Base-by-base conservation (phyloP, 2,329 filamentous ascomycete genomes). In the Fusarium drepaniforme region DNA sequence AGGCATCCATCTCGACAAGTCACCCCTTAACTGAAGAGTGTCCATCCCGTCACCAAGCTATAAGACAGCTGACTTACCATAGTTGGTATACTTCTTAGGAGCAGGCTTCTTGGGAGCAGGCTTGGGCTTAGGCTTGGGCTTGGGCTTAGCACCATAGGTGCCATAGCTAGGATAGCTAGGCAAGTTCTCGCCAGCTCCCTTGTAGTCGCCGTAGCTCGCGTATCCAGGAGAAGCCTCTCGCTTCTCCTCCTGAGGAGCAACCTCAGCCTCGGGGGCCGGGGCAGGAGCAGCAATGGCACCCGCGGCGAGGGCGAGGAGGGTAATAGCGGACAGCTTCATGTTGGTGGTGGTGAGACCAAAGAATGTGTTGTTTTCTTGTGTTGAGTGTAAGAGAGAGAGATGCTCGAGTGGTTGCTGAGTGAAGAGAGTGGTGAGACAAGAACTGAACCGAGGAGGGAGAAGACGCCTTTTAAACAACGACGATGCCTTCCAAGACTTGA, bases 261-360 rank as follows among this genome's bases (percentile, higher is more conserved):
- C 66, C 9, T 75, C 71, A 13, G 79, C 69, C 25, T 73, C 71
- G 25, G 72, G 56, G 38, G 42, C 76, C 2, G 79, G 67, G 16
- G 75, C 78, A 16, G 81, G 79, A 21, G 78, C 76, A 5, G 79
- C 77, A 12, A 82, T 42, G 42, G 70, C 68, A 33, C 77, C 80
- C 18, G 76, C 71, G 38, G 76, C 64, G 59, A 76, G 70, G 53
- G 78, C 72, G 61, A 81, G 64, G 35, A 82, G 59, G 51, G 78
- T 66, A 53, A 79, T 51, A 60, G 74, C 40, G 38, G 78, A 70
- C 40, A 82, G 64, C 78, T 82, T 83, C 82, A 83, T 83, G 8
- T 66, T 40, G 23, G 33, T 30, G 28, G 49, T 64, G 11, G 42
- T 28, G 12, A 33, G 18, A 16, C 58, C 56, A 59, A 23, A 49